Base-by-base conservation (phyloP, 768 basidiomycete species). In the Boletus rubescentipes region DNA sequence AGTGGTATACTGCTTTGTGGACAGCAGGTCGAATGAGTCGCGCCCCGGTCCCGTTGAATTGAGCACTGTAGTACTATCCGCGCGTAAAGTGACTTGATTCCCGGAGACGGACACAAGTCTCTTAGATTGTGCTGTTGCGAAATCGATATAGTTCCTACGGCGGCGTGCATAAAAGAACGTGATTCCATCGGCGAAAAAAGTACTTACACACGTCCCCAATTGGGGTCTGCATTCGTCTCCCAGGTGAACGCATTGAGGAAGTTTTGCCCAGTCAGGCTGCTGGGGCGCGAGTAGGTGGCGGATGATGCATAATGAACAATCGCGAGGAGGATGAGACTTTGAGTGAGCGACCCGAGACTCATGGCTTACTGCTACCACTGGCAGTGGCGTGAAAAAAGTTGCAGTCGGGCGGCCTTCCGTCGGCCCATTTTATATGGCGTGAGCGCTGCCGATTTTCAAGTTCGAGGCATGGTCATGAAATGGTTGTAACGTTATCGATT, bases 101-200 rank as follows among this genome's bases (percentile, higher is more conserved):
- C 74, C 76, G 11, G 74, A 74, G 2, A 83, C 75, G 55, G 74
- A 85, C 0, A 85, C 85, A 15, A 90, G 67, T 58, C 87, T 85
- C 56, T 78, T 67, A 18, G 72, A 69, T n/a, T 72, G 61, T 4
- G 87, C 85, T 0, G 83, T 84, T 1, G 64, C 62, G 46, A 77
- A 70, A 54, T 72, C 64, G 46, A 82, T 66, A 46, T 81, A 81
- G 59, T 74, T 76, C 41, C 75, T 78, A 10, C 41, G 20, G 23
- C 4, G 44, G 12, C 2, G 5, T 1, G 2, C 34, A 38, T 63
- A 32, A 60, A 29, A 34, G 15, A 23, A 37, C 14, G 3, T 20
- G 37, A 20, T 1, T 0, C 4, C 10, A 36, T 10, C 9, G 16
- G 20, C 15, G 12, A 37, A 9, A 16, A 12, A 35, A 31, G 4